Percentiles rank a stretch among this genome's conserved stretches.
Conservation (phyloP, 179 eudicot species). For the Patellifolia procumbens region DNA sequence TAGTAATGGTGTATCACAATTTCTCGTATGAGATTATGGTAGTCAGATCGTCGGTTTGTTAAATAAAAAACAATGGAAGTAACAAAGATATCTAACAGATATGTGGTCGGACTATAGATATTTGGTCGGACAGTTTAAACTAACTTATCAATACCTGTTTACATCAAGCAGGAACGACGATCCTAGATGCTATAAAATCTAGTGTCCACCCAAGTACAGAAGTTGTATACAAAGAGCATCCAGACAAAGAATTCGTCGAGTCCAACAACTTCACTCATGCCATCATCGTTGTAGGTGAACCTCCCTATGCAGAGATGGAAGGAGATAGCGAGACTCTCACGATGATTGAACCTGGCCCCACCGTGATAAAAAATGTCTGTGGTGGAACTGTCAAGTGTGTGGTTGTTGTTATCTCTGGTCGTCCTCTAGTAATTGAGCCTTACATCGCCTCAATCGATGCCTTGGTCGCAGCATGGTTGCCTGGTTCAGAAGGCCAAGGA, state of each 20-base stretch:
- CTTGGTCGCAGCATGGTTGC: conserved; percentile 82
- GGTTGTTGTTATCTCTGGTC: conserved; percentile 60
- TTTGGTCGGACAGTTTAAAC: too few species aligned
- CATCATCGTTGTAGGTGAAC: conserved; percentile 67
- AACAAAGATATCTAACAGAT: too few species aligned
- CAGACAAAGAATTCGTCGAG: conserved; percentile 40
- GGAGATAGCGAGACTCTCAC: conserved; percentile 68
- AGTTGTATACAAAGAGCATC: conserved; percentile 51
- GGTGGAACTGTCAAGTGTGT: conserved; percentile 57
- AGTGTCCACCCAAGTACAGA: conserved; percentile 54
- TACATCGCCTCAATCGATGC: conserved; percentile 52
- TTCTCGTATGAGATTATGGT: too few species aligned
- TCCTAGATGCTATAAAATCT: conserved; percentile 53
- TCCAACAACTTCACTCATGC: conserved; percentile 53
- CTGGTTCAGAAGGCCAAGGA: conserved; percentile 77
- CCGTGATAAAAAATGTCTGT: conserved; percentile 53
- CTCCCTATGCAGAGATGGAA: conserved; percentile 53
- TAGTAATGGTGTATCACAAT: too few species aligned
- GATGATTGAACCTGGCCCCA: conserved; percentile 53
- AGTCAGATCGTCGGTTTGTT: too few species aligned
- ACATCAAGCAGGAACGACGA: conserved; percentile 58
- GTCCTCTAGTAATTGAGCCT: conserved; percentile 71
- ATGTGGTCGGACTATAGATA: too few species aligned
- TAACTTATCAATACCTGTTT: conserved; percentile 9
- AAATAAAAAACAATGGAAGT: too few species aligned